Evolutionary conservation across 2,329 filamentous ascomycete species (phyloP), one percentile per base, ranked within the genome.

Genomic region (Cordyceps cateniannulata): DNA sequence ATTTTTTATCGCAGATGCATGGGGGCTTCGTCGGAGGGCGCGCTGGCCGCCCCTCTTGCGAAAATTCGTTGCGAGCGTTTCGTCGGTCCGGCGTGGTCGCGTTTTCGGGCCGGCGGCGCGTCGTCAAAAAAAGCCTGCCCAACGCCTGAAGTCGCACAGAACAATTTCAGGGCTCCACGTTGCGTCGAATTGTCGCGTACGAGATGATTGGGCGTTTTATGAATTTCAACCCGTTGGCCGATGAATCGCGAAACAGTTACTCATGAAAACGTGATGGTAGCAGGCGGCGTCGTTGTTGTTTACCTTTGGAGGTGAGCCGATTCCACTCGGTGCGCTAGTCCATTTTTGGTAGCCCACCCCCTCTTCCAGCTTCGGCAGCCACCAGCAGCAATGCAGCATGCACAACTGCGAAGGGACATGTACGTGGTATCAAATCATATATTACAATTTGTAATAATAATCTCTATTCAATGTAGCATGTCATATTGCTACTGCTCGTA

Each of bases 401-500:
- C n/a, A 20, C n/a, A 20, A 44, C 14, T 44, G 16, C 40, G 4
- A n/a, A n/a, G n/a, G n/a, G n/a, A 20, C 35, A 38, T 5, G 5
- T 38, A 38, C 10, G 29, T 12, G 29, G 29, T 35, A 10, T 4
- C 42, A 45, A 10, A 7, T 20, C 42, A 22, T 24, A 18, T n/a
- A 20, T 9, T 45, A 7, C 18, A 45, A 45, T 12, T 10, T 22
- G 42, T 14, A 50, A 35, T 32, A n/a, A 32, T 25, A 18, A 25
- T 20, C 18, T 35, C 25, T 47, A 38, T 60, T 27, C 20, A 52
- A 61, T 64, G 62, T 62, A 66, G 59, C 63, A 35, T 63, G 51
- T 63, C 62, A 50, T 59, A 58, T 59, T 58, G 62, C 65, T 61
- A 65, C 62, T 53, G 22, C 7, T 61, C 59, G 44, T 50, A 24